phyloP scores from a whole-genome alignment of 1,139 yeast genomes.

The Diutina catenulata region DNA sequence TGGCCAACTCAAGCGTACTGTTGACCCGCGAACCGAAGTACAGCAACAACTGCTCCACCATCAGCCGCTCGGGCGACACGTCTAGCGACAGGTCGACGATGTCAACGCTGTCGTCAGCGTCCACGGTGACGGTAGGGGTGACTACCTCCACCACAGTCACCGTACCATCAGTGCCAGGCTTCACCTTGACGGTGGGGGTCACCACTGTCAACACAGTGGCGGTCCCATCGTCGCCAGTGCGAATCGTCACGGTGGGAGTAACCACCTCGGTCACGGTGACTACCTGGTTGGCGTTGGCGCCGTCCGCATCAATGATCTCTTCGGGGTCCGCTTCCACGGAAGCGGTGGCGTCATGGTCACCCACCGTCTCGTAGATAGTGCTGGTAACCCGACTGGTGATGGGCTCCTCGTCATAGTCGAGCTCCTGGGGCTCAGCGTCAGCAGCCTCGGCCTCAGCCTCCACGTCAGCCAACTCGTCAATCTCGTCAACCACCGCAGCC shows the following conservation, averaged over 20 bases:
- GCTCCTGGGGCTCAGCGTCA: background rate
- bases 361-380: no score
- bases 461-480: background rate
- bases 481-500: background rate
- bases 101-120: background rate
- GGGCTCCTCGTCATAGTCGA: background rate
- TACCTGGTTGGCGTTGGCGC: background rate
- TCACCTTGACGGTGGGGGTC: background rate
- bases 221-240: no score
- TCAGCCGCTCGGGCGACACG: background rate
- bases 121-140: background rate
- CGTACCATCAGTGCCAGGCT: background rate
- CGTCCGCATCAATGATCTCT: background rate
- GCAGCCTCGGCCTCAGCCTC: background rate
- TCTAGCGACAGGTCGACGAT: background rate
- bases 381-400: no score
- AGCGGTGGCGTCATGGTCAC: no score
- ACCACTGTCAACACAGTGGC: no score
- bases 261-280: background rate
- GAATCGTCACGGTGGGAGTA: background rate
- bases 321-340: no score
- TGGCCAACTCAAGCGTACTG: conserved; percentile 32
- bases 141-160: background rate
- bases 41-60: conserved; percentile 18
- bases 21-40: conserved; percentile 26